Evolutionary conservation across 768 basidiomycete genomes (phyloP), one percentile per base, ranked within the genome.

Genomic region (Tricholomella constricta): DNA sequence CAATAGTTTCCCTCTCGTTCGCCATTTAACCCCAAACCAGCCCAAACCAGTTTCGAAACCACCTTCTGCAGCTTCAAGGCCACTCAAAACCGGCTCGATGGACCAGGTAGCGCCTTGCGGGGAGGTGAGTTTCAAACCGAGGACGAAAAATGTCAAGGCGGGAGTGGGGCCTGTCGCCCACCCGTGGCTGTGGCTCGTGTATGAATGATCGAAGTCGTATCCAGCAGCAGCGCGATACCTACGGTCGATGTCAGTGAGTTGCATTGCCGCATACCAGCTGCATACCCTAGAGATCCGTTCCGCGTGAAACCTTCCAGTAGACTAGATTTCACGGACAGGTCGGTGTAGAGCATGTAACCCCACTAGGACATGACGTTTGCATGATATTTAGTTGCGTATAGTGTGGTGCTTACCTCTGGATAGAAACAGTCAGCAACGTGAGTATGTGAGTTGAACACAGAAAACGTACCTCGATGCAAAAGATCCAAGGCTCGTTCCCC

Each of bases 281-380:
- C 65, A 12, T 50, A 78, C 77, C 69, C 67, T 7, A 79, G 65
- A 3, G 78, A 78, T 2, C 78, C 78, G 52, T 79, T 78, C 2
- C 70, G 67, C 3, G 77, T 77, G 57, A 73, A 78, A 2, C 78
- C 78, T 57, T 80, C 78, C 15, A 80, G 65, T 2, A 80, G 64
- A 4, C 75, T 77, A 4, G 68, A 69, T 36, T 69, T 63, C 9
- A 71, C 70, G 36, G 75, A 67, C 25, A 77, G 65, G 44, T 77
- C 76, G 47, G 70, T 70, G 51, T 76, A 76, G 17, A 80, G 65
- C 76, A 79, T 79, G 56, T 78, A 80, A 4, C 78, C 78, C 78
- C 78, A 80, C 61, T 76, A 10, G 14, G 12, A 19, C 14, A 20
- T 37, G 12, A 15, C 14, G 2, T 34, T 38, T 20, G 17, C 19